Evolutionary conservation across 2,329 filamentous ascomycete species (phyloP), one percentile per base, ranked within the genome.

Genomic region (Dendryphion nanum): DNA sequence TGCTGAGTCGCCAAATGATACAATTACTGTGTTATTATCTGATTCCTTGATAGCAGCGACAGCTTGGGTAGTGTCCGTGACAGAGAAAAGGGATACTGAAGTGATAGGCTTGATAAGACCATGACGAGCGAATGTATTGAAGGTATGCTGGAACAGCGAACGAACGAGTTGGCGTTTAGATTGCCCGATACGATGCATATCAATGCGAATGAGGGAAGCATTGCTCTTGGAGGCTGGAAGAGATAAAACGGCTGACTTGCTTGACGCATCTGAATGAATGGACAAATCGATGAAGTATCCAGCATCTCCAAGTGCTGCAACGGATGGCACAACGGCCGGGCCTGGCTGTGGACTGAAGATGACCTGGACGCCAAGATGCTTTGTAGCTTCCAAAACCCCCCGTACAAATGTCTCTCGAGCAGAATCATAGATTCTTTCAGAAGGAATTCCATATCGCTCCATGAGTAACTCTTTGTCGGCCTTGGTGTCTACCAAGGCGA

Each of bases 351-450:
- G 18, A 30, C 18, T 26, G 37, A 68, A 42, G 4, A 65, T 44
- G 4, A 68, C 57, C 41, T 69, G 59, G 6, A 67, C 54, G 13
- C 66, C 66, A 5, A 32, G 32, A 15, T 45, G 51, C 8, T 48
- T 30, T 1, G 66, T 69, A n/a, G 41, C 38, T 8, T 47, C 32
- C 18, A 42, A 37, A 8, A 69, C 41, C 3, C 35, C 48, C 1
- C 38, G 41, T 3, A 43, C 45, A 31, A 69, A 64, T 7, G 43
- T 21, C 6, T 50, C 46, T 26, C 53, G 50, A 6, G 53, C 42
- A 13, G 39, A 45, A 30, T 37, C 55, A 41, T 60, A 66, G 26
- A 68, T 62, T 14, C 51, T 45, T 18, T 60, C 51, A 14, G 53
- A 50, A 3, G 45, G 37, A 15, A 69, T 13, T 8, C 36, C 41